Evolutionary conservation across 331 rosid species (phyloP), one percentile per base, ranked within the genome.

Genomic region (Rhamnella rubrinervis): DNA sequence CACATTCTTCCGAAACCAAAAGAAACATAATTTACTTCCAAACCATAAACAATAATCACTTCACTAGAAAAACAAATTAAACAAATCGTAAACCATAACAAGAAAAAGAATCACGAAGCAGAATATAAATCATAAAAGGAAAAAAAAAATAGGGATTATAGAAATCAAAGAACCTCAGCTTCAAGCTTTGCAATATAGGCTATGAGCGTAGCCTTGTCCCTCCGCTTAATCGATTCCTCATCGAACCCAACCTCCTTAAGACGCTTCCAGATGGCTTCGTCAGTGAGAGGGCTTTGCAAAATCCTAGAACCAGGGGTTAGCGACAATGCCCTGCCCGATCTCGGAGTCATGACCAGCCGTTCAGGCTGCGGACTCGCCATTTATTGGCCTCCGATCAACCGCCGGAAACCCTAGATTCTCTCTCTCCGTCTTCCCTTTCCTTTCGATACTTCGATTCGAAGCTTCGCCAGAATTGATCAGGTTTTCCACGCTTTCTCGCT

Each of bases 151-250:
- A 56, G 37, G 46, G 23, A 56, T 46, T 6, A 7, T 6, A 47
- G 13, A 57, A 60, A 61, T 52, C 18, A 55, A 55, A 68, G 50
- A 75, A 93, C 98, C 95, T 91, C 95, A 72, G 91, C 93, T 84
- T 91, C 97, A 51, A 95, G 96, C 83, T 89, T 91, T 7, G 97
- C 86, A 59, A 95, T 95, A 66, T 95, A 91, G 38, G 91, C 83
- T 16, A 95, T 83, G 60, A 95, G 97, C 40, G 96, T 95, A 55
- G 97, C 92, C 83, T 95, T 95, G 57, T 95, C 98, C 59, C 93
- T 83, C 10, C 85, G 89, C 68, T 78, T 78, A 68, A 91, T 87
- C 4, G 97, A 83, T 59, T 91, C 96, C 80, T 95, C 97, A 16
- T 89, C 98, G 55, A 95, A 84, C 8, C 98, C 98, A 47, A 96